These are phyloP conservation scores for Curvularia sp. DNA, from an alignment of 2,329 filamentous ascomycete genomes.

Conservation along the genomic window DNA sequence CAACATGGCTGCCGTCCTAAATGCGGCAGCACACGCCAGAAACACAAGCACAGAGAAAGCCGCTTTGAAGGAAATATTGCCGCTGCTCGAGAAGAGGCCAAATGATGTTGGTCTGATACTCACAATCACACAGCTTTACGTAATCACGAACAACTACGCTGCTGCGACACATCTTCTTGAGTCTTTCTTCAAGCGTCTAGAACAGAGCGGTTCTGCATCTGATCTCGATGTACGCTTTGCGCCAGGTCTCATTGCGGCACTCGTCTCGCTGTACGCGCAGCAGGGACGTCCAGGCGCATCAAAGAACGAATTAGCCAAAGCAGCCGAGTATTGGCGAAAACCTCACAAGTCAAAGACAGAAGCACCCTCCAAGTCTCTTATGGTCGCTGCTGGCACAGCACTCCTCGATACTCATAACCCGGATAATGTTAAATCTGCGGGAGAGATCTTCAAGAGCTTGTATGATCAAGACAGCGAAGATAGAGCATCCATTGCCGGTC, in stretches of 20 bases:
- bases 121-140: constrained; percentile 81
- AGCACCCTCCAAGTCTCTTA: constrained; percentile 64
- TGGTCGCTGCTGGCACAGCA: constrained; percentile 77
- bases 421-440: constrained; percentile 73
- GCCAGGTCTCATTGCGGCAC: constrained; percentile 81
- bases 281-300: constrained; percentile 77
- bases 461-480: constrained; percentile 71
- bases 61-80: constrained; percentile 72
- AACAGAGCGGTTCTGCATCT: constrained; percentile 63
- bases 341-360: constrained; percentile 60
- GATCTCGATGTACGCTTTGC: constrained; percentile 77
- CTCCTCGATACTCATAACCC: constrained; percentile 76
- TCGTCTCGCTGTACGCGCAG: constrained; percentile 78
- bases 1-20: constrained; percentile 67
- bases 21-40: constrained; percentile 76
- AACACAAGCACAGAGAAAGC: constrained; percentile 66
- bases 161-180: constrained; percentile 79
- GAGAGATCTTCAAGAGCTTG: constrained; percentile 78
- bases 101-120: constrained; percentile 81
- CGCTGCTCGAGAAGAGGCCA: constrained; percentile 74
- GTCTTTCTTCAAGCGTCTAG: constrained; percentile 74
- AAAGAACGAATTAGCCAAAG: constrained; percentile 76
- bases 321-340: constrained; percentile 78
- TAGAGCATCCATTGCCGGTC: constrained; percentile 75
- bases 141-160: constrained; percentile 72